Conservation (phyloP, 306 rosid species). For the Phaseolus lunatus region DNA sequence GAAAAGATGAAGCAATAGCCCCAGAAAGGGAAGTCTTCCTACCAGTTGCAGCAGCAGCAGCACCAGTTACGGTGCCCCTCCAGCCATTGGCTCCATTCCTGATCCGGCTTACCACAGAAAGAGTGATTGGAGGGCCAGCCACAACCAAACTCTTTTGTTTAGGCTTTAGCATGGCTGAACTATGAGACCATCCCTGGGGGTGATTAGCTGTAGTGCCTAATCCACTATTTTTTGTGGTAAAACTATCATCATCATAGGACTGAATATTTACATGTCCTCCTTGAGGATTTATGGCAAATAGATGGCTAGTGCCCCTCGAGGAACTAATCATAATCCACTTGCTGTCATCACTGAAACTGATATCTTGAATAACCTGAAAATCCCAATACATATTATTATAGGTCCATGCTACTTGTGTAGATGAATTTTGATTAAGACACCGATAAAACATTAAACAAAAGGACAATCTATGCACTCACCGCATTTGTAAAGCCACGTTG, state of each 20-base stretch:
- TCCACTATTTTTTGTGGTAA: conserved; percentile 53
- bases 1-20: conserved; percentile 88
- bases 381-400: conserved; percentile 31
- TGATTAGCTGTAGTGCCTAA: conserved; percentile 51
- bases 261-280: conserved; percentile 78
- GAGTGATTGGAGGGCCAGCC: conserved; percentile 73
- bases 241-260: conserved; percentile 58
- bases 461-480: conserved; percentile 55
- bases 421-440: conserved; percentile 4
- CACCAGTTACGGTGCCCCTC: conserved; percentile 91
- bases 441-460: not conserved
- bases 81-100: conserved; percentile 86
- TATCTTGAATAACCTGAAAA: conserved; percentile 92
- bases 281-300: conserved; percentile 89
- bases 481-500: conserved; percentile 97
- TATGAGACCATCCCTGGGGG: conserved; percentile 52
- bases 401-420: not conserved
- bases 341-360: conserved; percentile 94
- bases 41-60: conserved; percentile 96
- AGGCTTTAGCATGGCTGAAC: conserved; percentile 57
- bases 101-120: conserved; percentile 83
- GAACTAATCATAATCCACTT: conserved; percentile 99
- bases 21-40: conserved; percentile 66
- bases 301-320: conserved; percentile 94
- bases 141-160: conserved; percentile 59